Evolutionary conservation across 495 filamentous ascomycete genomes (phyloP).

Genomic region (Oleoguttula mirabilis): DNA sequence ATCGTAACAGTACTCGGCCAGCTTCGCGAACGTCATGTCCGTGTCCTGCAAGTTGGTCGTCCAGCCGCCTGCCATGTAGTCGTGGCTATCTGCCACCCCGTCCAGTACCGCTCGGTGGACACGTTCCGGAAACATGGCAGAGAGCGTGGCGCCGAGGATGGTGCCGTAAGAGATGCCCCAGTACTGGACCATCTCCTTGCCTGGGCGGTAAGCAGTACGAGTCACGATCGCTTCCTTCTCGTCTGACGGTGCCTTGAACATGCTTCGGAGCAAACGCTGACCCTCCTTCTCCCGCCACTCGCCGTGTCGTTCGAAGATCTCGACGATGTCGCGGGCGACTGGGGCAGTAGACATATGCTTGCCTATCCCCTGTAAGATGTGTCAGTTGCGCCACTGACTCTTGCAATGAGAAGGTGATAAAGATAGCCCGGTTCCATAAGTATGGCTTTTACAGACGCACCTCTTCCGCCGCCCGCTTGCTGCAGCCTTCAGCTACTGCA

Average conservation of each 20-base stretch:
- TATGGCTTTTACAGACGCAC: too few relatives aligned
- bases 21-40: conserved; percentile 27
- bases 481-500: conserved; percentile 22
- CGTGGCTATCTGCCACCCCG: conserved; percentile 36
- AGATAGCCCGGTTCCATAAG: too few relatives aligned
- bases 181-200: conserved; percentile 20
- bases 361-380: conserved; percentile 27
- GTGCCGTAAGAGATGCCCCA: conserved; percentile 21
- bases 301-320: conserved; percentile 31
- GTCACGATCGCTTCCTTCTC: not conserved
- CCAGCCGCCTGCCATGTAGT: conserved; percentile 30
- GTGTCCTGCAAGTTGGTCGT: conserved; percentile 25
- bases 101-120: conserved; percentile 37
- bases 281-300: conserved; percentile 30
- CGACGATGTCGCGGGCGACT: conserved; percentile 21
- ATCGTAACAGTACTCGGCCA: conserved; percentile 41
- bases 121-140: conserved; percentile 39
- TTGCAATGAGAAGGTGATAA: too few relatives aligned
- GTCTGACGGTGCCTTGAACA: not conserved
- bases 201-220: conserved; percentile 3
- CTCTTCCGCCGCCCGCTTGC: conserved; percentile 2
- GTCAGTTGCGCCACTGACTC: too few relatives aligned
- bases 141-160: conserved; percentile 16
- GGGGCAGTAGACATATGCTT: conserved; percentile 18
- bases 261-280: not conserved